Conservation (phyloP, 1,284 basidiomycete species). For the Chondrostereum purpureum region DNA sequence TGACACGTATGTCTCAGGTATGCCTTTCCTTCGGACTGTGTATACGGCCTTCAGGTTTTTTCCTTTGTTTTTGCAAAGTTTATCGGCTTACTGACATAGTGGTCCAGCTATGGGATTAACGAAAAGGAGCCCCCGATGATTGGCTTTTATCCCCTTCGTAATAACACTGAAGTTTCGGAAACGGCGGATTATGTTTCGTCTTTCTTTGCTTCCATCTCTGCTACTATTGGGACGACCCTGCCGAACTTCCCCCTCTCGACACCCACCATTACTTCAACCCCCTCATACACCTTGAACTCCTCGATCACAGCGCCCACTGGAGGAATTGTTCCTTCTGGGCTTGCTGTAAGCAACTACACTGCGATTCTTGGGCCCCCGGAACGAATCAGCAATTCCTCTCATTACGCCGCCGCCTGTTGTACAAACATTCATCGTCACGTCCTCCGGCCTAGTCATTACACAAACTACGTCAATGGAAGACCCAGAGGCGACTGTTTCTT, state of each 20-base stretch:
- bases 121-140: conserved; percentile 66
- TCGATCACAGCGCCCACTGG: conserved; percentile 50
- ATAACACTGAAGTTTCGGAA: conserved; percentile 35
- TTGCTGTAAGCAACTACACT: conserved; percentile 64
- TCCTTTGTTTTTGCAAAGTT: conserved; percentile 8
- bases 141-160: conserved; percentile 59
- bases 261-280: conserved; percentile 58
- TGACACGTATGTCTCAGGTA: conserved; percentile 39
- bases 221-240: conserved; percentile 61
- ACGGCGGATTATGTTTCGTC: conserved; percentile 39
- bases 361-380: conserved; percentile 40
- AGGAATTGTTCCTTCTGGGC: conserved; percentile 47
- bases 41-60: conserved; percentile 76
- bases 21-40: conserved; percentile 73
- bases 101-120: conserved; percentile 67
- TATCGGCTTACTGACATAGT: conserved; percentile 10
- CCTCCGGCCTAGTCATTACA: conserved; percentile 33
- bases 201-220: conserved; percentile 55
- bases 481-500: conserved; percentile 30
- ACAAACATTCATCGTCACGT: conserved; percentile 39
- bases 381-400: conserved; percentile 40
- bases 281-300: conserved; percentile 67
- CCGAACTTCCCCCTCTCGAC: conserved; percentile 73
- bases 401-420: conserved; percentile 36
- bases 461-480: conserved; percentile 40